phyloP scores from a whole-genome alignment of 2,329 filamentous ascomycete species.

The Nemania bipapillata region DNA sequence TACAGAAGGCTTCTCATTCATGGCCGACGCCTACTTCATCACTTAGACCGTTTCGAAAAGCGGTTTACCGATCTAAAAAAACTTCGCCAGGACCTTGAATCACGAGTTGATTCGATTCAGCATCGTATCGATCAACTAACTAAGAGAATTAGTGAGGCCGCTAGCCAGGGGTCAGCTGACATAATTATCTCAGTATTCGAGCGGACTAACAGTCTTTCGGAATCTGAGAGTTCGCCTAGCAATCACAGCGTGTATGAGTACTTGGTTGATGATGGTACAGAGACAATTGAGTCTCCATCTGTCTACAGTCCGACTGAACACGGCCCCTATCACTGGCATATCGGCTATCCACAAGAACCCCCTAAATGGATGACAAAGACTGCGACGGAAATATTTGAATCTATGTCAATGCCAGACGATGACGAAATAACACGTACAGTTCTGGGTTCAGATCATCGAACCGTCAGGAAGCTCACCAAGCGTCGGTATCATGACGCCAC shows the following conservation, averaged over 20 bases:
- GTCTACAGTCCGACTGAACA: conserved; percentile 45
- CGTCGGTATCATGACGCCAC: conserved; percentile 58
- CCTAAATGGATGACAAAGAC: conserved; percentile 46
- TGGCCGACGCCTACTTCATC: conserved; percentile 59
- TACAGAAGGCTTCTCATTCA: conserved; percentile 65
- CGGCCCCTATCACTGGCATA: conserved; percentile 55
- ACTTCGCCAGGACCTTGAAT: conserved; percentile 52
- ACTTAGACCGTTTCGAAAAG: conserved; percentile 56
- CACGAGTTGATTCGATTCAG: conserved; percentile 54
- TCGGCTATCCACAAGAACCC: conserved; percentile 51
- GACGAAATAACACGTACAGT: conserved; percentile 46
- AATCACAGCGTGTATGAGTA: conserved; percentile 50
- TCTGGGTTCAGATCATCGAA: conserved; percentile 54
- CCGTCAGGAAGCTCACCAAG: conserved; percentile 54
- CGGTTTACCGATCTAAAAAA: conserved; percentile 46
- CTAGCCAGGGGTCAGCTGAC: conserved; percentile 52
- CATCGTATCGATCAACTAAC: conserved; percentile 58
- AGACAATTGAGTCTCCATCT: conserved; percentile 49
- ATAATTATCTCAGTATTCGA: conserved; percentile 62
- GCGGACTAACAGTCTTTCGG: conserved; percentile 60
- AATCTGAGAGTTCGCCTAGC: conserved; percentile 56
- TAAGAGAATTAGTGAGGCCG: conserved; percentile 54
- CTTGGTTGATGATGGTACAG: conserved; percentile 46
- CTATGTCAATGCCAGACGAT: conserved; percentile 49
- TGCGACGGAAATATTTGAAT: conserved; percentile 49